phyloP scores from a whole-genome alignment of 176 grass and related monocot genomes.

The Elaeis guineensis region DNA sequence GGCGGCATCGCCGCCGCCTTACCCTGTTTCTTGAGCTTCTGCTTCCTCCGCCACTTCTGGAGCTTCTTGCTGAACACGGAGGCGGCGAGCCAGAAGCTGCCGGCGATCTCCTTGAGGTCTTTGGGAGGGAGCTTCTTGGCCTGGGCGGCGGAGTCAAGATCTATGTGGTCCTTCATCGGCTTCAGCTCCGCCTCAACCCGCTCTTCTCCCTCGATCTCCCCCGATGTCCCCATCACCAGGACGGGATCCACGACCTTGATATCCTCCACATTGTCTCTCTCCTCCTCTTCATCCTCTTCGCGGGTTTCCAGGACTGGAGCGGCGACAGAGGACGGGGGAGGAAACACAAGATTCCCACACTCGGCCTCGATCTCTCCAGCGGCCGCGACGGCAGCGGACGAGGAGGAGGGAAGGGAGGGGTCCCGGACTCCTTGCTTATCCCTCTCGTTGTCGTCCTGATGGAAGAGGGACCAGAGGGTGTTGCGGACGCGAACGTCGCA shows the following conservation, averaged over 20 bases:
- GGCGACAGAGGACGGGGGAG: constrained; percentile 10
- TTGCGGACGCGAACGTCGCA: constrained; percentile 82
- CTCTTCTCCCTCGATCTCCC: constrained; percentile 43
- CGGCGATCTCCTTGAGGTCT: constrained; percentile 89
- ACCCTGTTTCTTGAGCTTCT: constrained; percentile 95
- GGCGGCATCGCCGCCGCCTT: constrained; percentile 35
- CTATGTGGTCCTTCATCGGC: constrained; percentile 81
- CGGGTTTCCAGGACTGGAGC: background rate
- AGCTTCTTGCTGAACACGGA: constrained; percentile 98
- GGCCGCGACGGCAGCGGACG: constrained; percentile 33
- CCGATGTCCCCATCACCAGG: constrained; percentile 44
- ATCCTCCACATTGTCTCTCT: constrained; percentile 44
- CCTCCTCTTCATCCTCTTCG: constrained; percentile 14
- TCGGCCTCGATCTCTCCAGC: constrained; percentile 13
- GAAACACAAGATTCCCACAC: constrained; percentile 34
- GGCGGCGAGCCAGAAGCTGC: constrained; percentile 91
- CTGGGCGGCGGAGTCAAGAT: constrained; percentile 45
- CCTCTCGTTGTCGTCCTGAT: constrained; percentile 69
- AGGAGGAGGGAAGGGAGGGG: constrained; percentile 41
- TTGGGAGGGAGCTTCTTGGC: constrained; percentile 49
- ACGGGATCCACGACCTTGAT: constrained; percentile 55
- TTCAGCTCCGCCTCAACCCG: constrained; percentile 16
- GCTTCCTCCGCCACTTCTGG: constrained; percentile 89
- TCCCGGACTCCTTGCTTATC: constrained; percentile 27
- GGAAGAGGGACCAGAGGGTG: constrained; percentile 84